Conservation (phyloP, 306 rosid species). For the Vigna unguiculata region DNA sequence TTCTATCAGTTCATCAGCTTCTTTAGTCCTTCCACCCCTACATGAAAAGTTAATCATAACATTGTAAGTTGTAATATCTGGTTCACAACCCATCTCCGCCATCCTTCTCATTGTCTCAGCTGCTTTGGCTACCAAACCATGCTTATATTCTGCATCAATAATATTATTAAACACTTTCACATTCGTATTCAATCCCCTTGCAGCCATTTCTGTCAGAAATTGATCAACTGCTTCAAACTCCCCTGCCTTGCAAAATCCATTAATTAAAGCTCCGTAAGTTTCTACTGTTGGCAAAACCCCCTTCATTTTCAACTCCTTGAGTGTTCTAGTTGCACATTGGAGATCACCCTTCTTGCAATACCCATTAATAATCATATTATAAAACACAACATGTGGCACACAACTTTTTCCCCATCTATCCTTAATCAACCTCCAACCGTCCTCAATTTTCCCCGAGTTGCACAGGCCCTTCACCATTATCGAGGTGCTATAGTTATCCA, state of each 20-base stretch:
- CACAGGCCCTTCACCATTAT: constrained; percentile 76
- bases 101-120: constrained; percentile 56
- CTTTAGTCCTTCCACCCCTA: constrained; percentile 61
- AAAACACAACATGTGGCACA: constrained; percentile 77
- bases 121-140: constrained; percentile 51
- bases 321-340: constrained; percentile 53
- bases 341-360: constrained; percentile 74
- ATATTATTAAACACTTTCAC: constrained; percentile 66
- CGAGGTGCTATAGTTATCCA: constrained; percentile 77
- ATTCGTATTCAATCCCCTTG: constrained; percentile 64
- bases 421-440: constrained; percentile 66
- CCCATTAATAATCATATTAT: constrained; percentile 74
- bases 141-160: constrained; percentile 68
- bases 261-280: constrained; percentile 71
- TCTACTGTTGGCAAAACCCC: constrained; percentile 68
- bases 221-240: constrained; percentile 60
- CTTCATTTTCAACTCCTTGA: constrained; percentile 71
- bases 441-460: constrained; percentile 65
- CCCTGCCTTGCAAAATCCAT: constrained; percentile 77
- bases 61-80: constrained; percentile 76
- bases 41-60: constrained; percentile 67
- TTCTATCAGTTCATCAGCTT: constrained; percentile 67
- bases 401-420: constrained; percentile 78
- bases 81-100: constrained; percentile 69
- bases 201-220: constrained; percentile 67